These are phyloP conservation scores for Cladorrhinum sp. DNA, from an alignment of 2,329 filamentous ascomycete species.

Conservation along the genomic window DNA sequence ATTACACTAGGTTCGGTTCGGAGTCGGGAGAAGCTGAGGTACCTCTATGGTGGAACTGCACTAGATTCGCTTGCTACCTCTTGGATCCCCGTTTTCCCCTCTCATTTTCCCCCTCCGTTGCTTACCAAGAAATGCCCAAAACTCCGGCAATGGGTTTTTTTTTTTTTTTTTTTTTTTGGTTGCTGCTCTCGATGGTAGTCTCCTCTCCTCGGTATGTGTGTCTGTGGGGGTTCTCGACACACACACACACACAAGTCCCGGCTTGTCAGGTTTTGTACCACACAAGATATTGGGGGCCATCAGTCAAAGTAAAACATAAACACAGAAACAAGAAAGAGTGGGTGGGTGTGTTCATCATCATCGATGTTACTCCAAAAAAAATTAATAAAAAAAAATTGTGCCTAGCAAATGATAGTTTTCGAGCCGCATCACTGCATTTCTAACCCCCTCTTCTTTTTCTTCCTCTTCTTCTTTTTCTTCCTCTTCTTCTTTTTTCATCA, in stretches of 20 bases:
- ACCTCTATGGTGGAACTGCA: not conserved
- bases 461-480: not conserved
- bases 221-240: too few relatives aligned
- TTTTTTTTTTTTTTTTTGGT: not conserved
- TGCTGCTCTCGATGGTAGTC: too few relatives aligned
- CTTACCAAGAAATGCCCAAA: not conserved
- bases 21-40: not conserved
- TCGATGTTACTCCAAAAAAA: too few relatives aligned
- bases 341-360: too few relatives aligned
- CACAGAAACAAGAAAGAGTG: too few relatives aligned
- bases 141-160: not conserved
- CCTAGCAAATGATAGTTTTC: not conserved
- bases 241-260: too few relatives aligned
- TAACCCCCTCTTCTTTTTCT: not conserved
- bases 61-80: not conserved
- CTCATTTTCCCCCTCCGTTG: not conserved
- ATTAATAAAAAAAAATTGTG: not conserved
- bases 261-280: too few relatives aligned
- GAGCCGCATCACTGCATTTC: conserved; percentile 1
- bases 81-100: not conserved
- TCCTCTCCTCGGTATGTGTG: too few relatives aligned
- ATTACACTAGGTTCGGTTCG: too few relatives aligned
- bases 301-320: too few relatives aligned
- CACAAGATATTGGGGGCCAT: too few relatives aligned
- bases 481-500: not conserved